Percentiles rank a stretch among this genome's conserved stretches.
These are phyloP conservation scores for Fusarium sp. DNA, from an alignment of 2,329 filamentous ascomycete species.

Conservation along the genomic window DNA sequence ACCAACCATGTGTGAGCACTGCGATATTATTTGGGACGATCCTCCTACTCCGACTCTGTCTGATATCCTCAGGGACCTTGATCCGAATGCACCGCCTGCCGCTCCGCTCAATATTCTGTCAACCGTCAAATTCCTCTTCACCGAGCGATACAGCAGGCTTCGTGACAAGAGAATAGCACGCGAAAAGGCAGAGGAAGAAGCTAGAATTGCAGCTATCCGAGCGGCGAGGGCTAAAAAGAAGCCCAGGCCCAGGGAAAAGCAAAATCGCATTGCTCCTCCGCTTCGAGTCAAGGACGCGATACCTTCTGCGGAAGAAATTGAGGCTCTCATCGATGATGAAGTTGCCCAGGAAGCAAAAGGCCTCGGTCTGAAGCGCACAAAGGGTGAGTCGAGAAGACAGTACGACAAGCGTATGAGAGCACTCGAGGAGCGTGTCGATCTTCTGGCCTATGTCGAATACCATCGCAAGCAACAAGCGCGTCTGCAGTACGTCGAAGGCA, in stretches of 20 bases:
- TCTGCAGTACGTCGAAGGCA: slow-evolving; percentile 44
- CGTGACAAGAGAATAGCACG: not conserved
- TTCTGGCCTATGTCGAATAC: slow-evolving; percentile 7
- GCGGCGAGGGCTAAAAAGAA: not conserved
- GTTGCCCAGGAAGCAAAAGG: slow-evolving; percentile 8
- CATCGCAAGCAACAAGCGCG: slow-evolving; percentile 11
- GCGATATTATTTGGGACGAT: not conserved
- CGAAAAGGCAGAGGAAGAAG: slow-evolving; percentile 1
- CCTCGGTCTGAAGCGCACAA: slow-evolving; percentile 5
- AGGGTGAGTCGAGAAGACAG: slow-evolving; percentile 5
- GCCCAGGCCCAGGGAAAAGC: not conserved
- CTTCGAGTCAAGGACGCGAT: not conserved
- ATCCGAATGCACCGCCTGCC: slow-evolving; percentile 4
- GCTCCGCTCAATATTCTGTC: slow-evolving; percentile 25
- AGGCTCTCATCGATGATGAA: slow-evolving; percentile 18
- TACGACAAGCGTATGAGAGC: slow-evolving; percentile 17
- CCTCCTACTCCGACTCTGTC: not conserved
- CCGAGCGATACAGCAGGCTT: not conserved
- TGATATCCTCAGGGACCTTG: not conserved
- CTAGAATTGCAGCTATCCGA: not conserved
- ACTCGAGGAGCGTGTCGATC: slow-evolving; percentile 28
- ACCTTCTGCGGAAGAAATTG: slow-evolving; percentile 16
- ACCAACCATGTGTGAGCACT: not conserved
- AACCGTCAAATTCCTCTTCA: slow-evolving; percentile 19
- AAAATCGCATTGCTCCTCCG: not conserved